Percentiles rank a stretch among this genome's conserved stretches.
Conservation (phyloP, 2,329 filamentous ascomycete genomes). For the Arthrobotrys iridis region DNA sequence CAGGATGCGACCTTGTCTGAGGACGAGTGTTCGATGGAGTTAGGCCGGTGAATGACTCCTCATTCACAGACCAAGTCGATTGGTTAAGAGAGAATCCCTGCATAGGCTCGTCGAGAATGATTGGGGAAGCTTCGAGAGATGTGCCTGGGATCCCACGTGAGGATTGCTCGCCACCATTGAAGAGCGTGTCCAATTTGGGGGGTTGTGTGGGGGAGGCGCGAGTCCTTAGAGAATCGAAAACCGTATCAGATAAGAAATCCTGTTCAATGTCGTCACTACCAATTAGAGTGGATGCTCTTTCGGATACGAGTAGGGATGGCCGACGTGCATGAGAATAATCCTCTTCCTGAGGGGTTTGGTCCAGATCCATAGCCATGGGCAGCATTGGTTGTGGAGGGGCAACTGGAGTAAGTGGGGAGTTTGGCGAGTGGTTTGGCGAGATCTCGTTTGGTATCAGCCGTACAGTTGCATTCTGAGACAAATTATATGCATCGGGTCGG, state of each 20-base stretch:
- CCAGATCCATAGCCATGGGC: constrained; percentile 49
- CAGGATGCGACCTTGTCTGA: constrained; percentile 50
- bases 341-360: constrained; percentile 51
- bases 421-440: constrained; percentile 28
- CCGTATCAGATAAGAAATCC: constrained; percentile 58
- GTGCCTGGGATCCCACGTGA: constrained; percentile 36
- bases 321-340: constrained; percentile 54
- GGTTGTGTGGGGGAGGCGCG: constrained; percentile 56
- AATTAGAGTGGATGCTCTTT: constrained; percentile 58
- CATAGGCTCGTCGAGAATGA: constrained; percentile 51
- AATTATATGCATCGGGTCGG: constrained; percentile 19
- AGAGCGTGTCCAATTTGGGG: constrained; percentile 49
- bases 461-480: constrained; percentile 39
- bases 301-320: constrained; percentile 56
- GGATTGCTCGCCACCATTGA: constrained; percentile 43
- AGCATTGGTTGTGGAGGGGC: constrained; percentile 31
- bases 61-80: constrained; percentile 45
- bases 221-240: constrained; percentile 59
- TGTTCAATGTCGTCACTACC: constrained; percentile 58
- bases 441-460: constrained; percentile 47
- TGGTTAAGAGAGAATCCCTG: constrained; percentile 34
- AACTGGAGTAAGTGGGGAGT: constrained; percentile 44
- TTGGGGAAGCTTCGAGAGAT: constrained; percentile 42
- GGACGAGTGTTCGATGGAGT: constrained; percentile 47
- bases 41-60: constrained; percentile 31